Conservation (phyloP, 2,329 filamentous ascomycete species). For the Chrysoporthe austroafricana region DNA sequence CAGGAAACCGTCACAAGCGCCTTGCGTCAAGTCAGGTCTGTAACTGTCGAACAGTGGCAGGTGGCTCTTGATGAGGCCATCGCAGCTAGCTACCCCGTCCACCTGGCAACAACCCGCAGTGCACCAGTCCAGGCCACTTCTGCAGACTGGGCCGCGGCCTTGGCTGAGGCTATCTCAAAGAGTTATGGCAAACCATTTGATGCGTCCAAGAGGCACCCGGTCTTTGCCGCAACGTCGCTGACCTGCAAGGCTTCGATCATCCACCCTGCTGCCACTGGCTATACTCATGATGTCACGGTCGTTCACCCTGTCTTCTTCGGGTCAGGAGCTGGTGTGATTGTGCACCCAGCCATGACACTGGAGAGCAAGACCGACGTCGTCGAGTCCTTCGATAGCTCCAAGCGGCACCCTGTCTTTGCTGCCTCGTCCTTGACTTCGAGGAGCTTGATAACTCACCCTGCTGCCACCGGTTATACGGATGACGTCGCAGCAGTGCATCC, state of each 20-base stretch:
- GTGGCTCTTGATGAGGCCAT: constrained; percentile 19
- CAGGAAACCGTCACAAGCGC: constrained; percentile 36
- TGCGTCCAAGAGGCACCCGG: constrained; percentile 39
- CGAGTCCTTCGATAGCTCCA: constrained; percentile 34
- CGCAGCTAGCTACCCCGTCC: constrained; percentile 23
- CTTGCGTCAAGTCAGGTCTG: constrained; percentile 21
- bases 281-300: constrained; percentile 35
- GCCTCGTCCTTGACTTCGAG: constrained; percentile 34
- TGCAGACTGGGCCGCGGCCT: constrained; percentile 32
- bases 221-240: constrained; percentile 37
- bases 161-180: constrained; percentile 33
- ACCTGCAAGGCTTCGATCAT: constrained; percentile 32
- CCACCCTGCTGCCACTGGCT: constrained; percentile 39
- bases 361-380: constrained; percentile 25
- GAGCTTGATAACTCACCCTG: constrained; percentile 36
- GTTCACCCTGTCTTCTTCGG: constrained; percentile 41
- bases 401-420: constrained; percentile 39
- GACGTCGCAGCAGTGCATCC: constrained; percentile 38
- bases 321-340: constrained; percentile 31
- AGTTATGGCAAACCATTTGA: constrained; percentile 33
- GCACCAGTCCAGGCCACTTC: background rate
- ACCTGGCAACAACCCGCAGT: background rate
- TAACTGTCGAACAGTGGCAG: constrained; percentile 35
- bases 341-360: constrained; percentile 34
- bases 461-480: constrained; percentile 37